A percentile compares a stretch with the other conserved stretches of the same genome.
These are phyloP conservation scores for Penicillium psychrosexuale DNA, from an alignment of 2,329 filamentous ascomycete species.

Conservation along the genomic window DNA sequence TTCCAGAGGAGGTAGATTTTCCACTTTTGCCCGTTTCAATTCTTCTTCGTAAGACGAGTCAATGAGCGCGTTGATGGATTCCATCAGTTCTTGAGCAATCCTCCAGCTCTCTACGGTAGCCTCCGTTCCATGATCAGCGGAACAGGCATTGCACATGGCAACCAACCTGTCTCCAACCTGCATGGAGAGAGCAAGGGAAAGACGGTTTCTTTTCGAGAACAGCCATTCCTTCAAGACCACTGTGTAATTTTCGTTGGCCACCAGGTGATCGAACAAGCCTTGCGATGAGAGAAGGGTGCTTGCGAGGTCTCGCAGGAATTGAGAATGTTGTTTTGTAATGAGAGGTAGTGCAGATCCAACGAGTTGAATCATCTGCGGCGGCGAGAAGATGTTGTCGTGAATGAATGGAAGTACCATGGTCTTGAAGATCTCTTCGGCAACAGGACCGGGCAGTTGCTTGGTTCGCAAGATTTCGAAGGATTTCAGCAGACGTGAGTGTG, in stretches of 20 bases:
- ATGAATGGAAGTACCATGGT: slow-evolving; percentile 7
- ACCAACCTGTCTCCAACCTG: slow-evolving; percentile 4
- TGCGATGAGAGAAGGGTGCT: neutral
- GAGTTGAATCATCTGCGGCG: slow-evolving; percentile 2
- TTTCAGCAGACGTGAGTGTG: slow-evolving; percentile 10
- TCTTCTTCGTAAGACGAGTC: neutral
- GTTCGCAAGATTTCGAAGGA: slow-evolving; percentile 6
- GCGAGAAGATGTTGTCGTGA: slow-evolving; percentile 4
- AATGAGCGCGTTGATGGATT: neutral
- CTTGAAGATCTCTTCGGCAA: slow-evolving; percentile 10
- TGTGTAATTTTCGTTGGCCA: slow-evolving; percentile 7
- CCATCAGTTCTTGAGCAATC: neutral
- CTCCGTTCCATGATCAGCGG: slow-evolving; percentile 5
- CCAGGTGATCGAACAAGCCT: slow-evolving; percentile 7
- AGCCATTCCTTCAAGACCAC: slow-evolving; percentile 9
- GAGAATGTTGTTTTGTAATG: neutral
- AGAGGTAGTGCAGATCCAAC: slow-evolving; percentile 12
- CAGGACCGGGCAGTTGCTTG: neutral
- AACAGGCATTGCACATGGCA: slow-evolving; percentile 9
- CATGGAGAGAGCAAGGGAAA: neutral
- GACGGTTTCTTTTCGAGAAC: slow-evolving; percentile 5
- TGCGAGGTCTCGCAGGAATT: slow-evolving; percentile 1
- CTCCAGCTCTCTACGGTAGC: neutral
- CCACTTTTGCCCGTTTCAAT: neutral
- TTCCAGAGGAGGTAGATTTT: slow-evolving; percentile 3